phyloP scores from a whole-genome alignment of 768 basidiomycete species.

The Psilocybe subaeruginosa region DNA sequence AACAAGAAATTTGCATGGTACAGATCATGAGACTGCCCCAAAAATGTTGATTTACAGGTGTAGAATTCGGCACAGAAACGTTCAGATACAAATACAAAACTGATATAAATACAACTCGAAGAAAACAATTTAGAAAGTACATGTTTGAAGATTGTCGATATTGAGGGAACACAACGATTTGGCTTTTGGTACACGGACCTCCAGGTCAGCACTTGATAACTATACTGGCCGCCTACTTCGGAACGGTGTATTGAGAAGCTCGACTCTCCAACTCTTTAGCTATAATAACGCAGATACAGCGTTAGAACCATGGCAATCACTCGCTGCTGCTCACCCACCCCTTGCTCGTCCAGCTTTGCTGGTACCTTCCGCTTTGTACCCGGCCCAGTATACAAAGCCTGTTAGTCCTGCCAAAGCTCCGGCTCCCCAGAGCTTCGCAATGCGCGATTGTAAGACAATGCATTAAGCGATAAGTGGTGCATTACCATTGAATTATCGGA shows the following conservation, averaged over 20 bases:
- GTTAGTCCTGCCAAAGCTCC: constrained; percentile 27
- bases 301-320: not conserved
- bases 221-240: not conserved
- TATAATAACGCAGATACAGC: not conserved
- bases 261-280: constrained; percentile 4
- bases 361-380: constrained; percentile 26
- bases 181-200: not conserved
- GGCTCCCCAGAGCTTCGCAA: constrained; percentile 23
- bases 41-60: too few relatives aligned
- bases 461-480: not conserved
- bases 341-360: constrained; percentile 12
- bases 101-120: not conserved
- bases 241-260: constrained; percentile 3
- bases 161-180: not conserved
- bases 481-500: constrained; percentile 21
- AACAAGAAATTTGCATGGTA: too few relatives aligned
- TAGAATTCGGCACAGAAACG: too few relatives aligned
- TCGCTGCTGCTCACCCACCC: not conserved
- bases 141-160: not conserved
- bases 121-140: not conserved
- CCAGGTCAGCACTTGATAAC: not conserved
- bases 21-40: too few relatives aligned
- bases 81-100: not conserved
- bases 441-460: not conserved
- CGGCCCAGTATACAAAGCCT: constrained; percentile 28